Percentiles rank a stretch among this genome's conserved stretches.
Evolutionary conservation across 164 flowering plant species (phyloP).

Genomic region (Warburgia ugandensis): DNA sequence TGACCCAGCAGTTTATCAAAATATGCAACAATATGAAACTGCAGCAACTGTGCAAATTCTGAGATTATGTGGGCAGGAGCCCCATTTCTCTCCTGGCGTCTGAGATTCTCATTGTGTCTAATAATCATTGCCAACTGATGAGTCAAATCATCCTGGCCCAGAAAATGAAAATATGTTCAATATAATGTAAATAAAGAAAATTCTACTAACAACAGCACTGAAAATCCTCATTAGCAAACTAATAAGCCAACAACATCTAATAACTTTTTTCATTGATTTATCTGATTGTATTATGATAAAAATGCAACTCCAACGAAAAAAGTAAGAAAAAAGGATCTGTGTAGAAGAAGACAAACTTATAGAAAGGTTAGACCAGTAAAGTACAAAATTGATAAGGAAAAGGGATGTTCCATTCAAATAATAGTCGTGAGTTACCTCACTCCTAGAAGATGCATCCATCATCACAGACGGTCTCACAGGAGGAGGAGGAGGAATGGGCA

Average conservation of each 20-base stretch:
- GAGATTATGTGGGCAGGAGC: constrained; percentile 97
- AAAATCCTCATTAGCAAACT: too few species aligned
- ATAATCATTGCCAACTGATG: constrained; percentile 97
- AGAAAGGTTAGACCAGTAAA: not conserved
- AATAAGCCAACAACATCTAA: too few species aligned
- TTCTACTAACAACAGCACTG: too few species aligned
- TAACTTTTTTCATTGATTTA: too few species aligned
- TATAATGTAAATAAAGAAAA: not conserved
- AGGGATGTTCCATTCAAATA: not conserved
- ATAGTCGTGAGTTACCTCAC: constrained; percentile 54
- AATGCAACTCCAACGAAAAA: too few species aligned
- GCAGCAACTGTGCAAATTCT: constrained; percentile 91
- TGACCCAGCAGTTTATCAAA: constrained; percentile 98
- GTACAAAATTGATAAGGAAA: not conserved
- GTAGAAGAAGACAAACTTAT: too few species aligned
- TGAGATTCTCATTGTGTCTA: constrained; percentile 88
- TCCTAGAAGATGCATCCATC: constrained; percentile 98
- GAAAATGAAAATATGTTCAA: constrained; percentile 1
- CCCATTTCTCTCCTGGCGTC: constrained; percentile 90
- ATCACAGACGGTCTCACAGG: constrained; percentile 99
- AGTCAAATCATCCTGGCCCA: constrained; percentile 84
- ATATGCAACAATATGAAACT: constrained; percentile 95
- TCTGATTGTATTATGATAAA: too few species aligned
- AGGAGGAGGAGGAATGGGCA: constrained; percentile 98
- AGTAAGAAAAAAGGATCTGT: too few species aligned